These are phyloP conservation scores for Epichloe gansuensis DNA, from an alignment of 2,329 filamentous ascomycete genomes.

Conservation along the genomic window DNA sequence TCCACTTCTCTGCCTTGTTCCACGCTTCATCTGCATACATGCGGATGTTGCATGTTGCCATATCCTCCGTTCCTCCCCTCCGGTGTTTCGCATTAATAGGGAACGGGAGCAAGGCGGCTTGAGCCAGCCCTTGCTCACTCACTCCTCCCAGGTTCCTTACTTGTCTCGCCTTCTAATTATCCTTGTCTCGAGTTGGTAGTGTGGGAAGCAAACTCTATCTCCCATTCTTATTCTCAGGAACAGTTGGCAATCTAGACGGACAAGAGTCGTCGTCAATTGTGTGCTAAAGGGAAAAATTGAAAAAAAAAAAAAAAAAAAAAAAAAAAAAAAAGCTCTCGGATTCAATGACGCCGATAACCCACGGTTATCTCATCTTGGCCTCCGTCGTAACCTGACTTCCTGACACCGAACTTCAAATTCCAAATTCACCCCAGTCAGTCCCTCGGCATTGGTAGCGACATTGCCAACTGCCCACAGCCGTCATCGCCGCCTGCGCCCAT, in stretches of 20 bases:
- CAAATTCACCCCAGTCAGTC: background rate
- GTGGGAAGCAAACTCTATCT: background rate
- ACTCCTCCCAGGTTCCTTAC: background rate
- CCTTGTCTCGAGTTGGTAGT: background rate
- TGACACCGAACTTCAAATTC: background rate
- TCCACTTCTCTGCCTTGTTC: background rate
- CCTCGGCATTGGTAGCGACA: background rate
- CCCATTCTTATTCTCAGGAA: background rate
- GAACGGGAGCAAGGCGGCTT: background rate
- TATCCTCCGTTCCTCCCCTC: background rate
- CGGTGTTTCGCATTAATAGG: background rate
- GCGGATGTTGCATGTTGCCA: background rate
- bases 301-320: background rate
- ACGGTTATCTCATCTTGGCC: slow-evolving; percentile 43
- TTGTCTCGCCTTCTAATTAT: background rate
- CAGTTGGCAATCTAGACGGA: background rate
- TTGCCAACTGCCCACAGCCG: background rate
- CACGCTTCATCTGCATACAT: background rate
- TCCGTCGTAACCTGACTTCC: slow-evolving; percentile 36
- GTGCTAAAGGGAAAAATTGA: background rate
- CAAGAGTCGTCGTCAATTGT: background rate
- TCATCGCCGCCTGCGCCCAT: background rate
- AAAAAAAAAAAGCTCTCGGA: slow-evolving; percentile 1
- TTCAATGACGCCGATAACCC: slow-evolving; percentile 45
- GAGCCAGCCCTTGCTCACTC: slow-evolving; percentile 1